A percentile compares a stretch with the other conserved stretches of the same genome.
Conservation (phyloP, 1,284 basidiomycete species). For the Boletellus deceptivus region DNA sequence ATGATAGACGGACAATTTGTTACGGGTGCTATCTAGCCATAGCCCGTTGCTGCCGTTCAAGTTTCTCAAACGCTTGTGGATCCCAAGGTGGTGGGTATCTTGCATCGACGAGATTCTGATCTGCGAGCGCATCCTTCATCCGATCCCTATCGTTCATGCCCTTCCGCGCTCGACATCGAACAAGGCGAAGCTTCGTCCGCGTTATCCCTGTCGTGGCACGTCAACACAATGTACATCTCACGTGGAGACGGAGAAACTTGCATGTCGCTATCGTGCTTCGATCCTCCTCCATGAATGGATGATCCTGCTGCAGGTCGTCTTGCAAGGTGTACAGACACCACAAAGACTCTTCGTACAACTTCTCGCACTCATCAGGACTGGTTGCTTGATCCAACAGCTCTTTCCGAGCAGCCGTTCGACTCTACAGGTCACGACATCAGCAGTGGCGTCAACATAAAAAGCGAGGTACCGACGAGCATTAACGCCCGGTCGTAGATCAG, state of each 20-base stretch:
- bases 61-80: slow-evolving; percentile 38
- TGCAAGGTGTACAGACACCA: slow-evolving; percentile 91
- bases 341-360: slow-evolving; percentile 90
- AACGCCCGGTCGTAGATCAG: slow-evolving; percentile 80
- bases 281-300: slow-evolving; percentile 84
- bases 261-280: slow-evolving; percentile 78
- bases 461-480: slow-evolving; percentile 48
- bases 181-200: slow-evolving; percentile 73
- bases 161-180: slow-evolving; percentile 71
- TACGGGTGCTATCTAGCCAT: slow-evolving; percentile 12
- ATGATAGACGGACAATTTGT: not conserved
- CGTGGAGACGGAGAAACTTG: slow-evolving; percentile 38
- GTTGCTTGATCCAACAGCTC: slow-evolving; percentile 81
- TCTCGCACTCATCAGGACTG: slow-evolving; percentile 83
- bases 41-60: slow-evolving; percentile 27
- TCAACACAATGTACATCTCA: not conserved
- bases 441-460: not conserved
- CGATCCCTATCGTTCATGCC: slow-evolving; percentile 67
- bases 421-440: slow-evolving; percentile 49
- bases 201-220: slow-evolving; percentile 62
- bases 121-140: slow-evolving; percentile 65
- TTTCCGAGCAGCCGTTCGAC: slow-evolving; percentile 87
- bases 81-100: slow-evolving; percentile 78
- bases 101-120: slow-evolving; percentile 70
- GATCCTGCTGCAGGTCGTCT: slow-evolving; percentile 86